Evolutionary conservation across 192 early-diverging fungal genomes (phyloP), one percentile per base, ranked within the genome.

Genomic region (Entophlyctis luteolus): DNA sequence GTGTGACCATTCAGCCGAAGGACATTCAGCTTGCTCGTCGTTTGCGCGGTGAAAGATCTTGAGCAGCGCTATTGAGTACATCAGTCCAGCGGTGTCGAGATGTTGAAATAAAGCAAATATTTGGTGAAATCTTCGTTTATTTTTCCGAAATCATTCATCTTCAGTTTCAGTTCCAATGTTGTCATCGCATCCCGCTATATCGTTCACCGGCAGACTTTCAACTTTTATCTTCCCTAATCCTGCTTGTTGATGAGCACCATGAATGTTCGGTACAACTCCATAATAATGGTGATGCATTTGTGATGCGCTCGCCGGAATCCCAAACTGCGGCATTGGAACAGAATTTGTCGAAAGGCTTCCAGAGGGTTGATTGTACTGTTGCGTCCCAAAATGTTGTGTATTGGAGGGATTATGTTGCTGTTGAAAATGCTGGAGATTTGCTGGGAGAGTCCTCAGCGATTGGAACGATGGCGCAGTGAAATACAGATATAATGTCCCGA

Each of bases 11-110:
- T 83, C 94, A 96, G 81, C 94, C 93, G 76, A 94, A 94, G 86
- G 94, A 96, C 81, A 91, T 98, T 78, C 95, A 97, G 83, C 84
- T 97, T 63, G 96, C 96, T 66, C 90, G 92, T 68, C 91, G 96
- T 86, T 91, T 98, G 75, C 56, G 82, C 74, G 55, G 86, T 31
- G 60, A 87, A 70, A 55, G 85, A 62, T 76, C 75, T 45, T 75
- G 59, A 71, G 54, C n/a, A 16, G n/a, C n/a, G n/a, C n/a, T n/a
- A n/a, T n/a, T n/a, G n/a, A n/a, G n/a, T n/a, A n/a, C n/a, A n/a
- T n/a, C n/a, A n/a, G n/a, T n/a, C n/a, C n/a, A n/a, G n/a, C n/a
- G n/a, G n/a, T n/a, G n/a, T n/a, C n/a, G n/a, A n/a, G n/a, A n/a
- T n/a, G n/a, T n/a, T n/a, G n/a, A n/a, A n/a, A n/a, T n/a, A n/a